Base-by-base conservation (phyloP, 2,329 filamentous ascomycete species). In the Xylariaceae sp. region DNA sequence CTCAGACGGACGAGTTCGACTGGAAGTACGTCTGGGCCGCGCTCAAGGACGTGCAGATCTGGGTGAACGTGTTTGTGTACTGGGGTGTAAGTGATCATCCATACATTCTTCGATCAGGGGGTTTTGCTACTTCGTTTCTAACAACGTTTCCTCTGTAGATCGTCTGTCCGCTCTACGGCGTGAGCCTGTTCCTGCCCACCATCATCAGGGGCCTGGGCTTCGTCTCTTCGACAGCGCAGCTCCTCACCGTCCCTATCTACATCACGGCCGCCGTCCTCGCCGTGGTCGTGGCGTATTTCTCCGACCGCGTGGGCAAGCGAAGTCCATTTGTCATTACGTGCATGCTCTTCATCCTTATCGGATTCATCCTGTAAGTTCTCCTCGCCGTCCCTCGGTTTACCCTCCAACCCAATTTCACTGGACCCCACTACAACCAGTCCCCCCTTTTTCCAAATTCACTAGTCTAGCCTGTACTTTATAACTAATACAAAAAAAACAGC, bases 31-130 rank as follows among this genome's bases (percentile, higher is more conserved):
- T 92, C 42, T 80, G 78, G 74, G 72, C 77, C 6, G 81, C 81
- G 2, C 66, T 90, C 31, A 77, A 71, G 26, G 88, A 94, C 54
- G 92, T 85, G 82, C 90, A 94, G 62, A 88, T 87, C 31, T 74
- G 68, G 65, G 61, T 70, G 18, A 72, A 71, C 36, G 64, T 81
- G 4, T 65, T 82, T 34, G 75, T 84, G 23, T 79, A 78, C 51
- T 81, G 80, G 67, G 76, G 79, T 7, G 76, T 81, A 59, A 64
- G 68, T 64, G n/a, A 19, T 55, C 60, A n/a, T 57, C 4, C 21
- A 24, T 11, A 7, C 21, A n/a, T n/a, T n/a, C n/a, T n/a, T n/a
- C n/a, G n/a, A n/a, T n/a, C n/a, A n/a, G n/a, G n/a, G n/a, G n/a
- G n/a, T n/a, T n/a, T n/a, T n/a, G n/a, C n/a, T n/a, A n/a, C n/a